Base-by-base conservation (phyloP, 345 rosid species). In the Geranium rotundifolium region DNA sequence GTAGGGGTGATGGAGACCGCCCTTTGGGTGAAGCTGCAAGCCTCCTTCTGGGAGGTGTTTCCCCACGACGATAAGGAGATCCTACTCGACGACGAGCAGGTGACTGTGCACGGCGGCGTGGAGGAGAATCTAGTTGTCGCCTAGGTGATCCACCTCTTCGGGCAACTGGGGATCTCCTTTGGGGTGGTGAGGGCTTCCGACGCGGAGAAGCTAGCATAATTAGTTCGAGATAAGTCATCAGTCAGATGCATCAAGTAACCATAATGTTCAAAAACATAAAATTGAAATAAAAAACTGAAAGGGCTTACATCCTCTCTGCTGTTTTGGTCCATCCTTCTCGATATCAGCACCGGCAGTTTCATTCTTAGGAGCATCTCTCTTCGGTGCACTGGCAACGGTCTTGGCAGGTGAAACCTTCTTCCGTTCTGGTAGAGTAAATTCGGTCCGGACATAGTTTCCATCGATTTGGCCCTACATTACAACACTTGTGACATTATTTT, bases 91-190 rank as follows among this genome's bases (percentile, higher is more conserved):
- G 87, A 55, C 91, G 92, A 64, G 67, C 49, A 29, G 98, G 96
- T 62, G 98, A 89, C 59, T 73, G 89, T 0, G 46, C 77, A 57
- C 90, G 83, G 23, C 95, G 74, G 15, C 88, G 86, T 29, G 85
- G 89, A 60, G 96, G 80, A 78, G 98, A 89, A 71, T 84, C 95
- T 64, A 76, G 81, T 20, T 46, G 80, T 63, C 89, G 71, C 72
- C 97, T 80, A n/a, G 96, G 99, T 62, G 97, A 88, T 75, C 78
- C 87, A 70, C 88, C 96, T 76, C 85, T 77, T 49, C 87, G 78
- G 63, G 59, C 74, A 39, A 67, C 64, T 65, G 95, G 97, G 1
- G 99, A 93, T 65, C 97, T 82, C 77, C 88, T 84, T 69, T 87
- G 80, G 4, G 95, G 97, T 10, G 96, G 97, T 19, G 97, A 87